A percentile compares a stretch with the other conserved stretches of the same genome.
These are phyloP conservation scores for Fonsecaea monophora DNA, from an alignment of 2,329 filamentous ascomycete species.

Conservation along the genomic window DNA sequence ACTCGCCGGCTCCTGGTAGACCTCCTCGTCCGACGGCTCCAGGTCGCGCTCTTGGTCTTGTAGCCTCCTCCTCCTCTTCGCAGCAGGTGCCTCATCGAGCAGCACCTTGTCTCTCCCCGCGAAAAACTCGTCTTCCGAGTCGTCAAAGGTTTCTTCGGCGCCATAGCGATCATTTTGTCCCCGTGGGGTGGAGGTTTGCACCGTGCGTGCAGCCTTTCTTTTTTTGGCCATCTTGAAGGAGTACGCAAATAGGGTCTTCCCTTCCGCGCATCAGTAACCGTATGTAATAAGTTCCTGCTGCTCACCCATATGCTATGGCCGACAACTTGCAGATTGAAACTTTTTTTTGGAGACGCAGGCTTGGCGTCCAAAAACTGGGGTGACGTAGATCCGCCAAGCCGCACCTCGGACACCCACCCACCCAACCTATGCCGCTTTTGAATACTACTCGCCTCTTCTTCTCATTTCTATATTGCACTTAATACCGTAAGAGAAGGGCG, in stretches of 20 bases:
- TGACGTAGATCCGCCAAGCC: no score
- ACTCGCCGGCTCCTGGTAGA: slow-evolving; percentile 55
- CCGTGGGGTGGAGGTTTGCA: not conserved
- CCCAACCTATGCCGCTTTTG: not conserved
- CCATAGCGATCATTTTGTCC: slow-evolving; percentile 46
- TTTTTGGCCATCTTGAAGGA: slow-evolving; percentile 58
- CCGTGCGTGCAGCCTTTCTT: slow-evolving; percentile 70
- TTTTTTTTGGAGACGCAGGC: slow-evolving; percentile 21
- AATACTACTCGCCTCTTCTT: no score
- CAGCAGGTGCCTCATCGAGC: slow-evolving; percentile 78
- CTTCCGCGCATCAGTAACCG: not conserved
- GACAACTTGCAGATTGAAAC: slow-evolving; percentile 17
- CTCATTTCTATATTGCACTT: no score
- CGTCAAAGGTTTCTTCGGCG: slow-evolving; percentile 76
- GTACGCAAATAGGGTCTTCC: not conserved
- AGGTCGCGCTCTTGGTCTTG: slow-evolving; percentile 67
- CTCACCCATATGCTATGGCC: not conserved
- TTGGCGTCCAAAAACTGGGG: slow-evolving; percentile 21
- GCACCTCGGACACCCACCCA: not conserved
- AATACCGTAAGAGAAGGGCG: no score
- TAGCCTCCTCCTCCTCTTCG: slow-evolving; percentile 75
- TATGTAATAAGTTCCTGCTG: not conserved
- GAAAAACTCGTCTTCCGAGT: slow-evolving; percentile 94
- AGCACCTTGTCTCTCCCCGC: slow-evolving; percentile 84
- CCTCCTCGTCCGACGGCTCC: slow-evolving; percentile 68